Conservation (phyloP, 2,329 filamentous ascomycete species). For the Calonectria multiphialidica region DNA sequence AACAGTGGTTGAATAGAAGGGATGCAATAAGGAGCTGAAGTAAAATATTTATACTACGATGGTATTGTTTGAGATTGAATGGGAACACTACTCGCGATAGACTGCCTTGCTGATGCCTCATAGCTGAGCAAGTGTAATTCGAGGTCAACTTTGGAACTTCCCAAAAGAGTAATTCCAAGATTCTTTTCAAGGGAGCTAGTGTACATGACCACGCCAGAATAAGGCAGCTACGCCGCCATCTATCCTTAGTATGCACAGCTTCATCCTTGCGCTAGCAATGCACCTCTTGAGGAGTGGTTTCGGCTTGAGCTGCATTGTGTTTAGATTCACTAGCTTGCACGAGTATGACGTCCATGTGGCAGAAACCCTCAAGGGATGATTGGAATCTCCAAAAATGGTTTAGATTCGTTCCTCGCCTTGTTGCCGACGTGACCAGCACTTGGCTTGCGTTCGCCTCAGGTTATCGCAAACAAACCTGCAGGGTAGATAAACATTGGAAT, state of each 20-base stretch:
- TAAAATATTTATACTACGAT: background rate
- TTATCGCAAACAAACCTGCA: no score
- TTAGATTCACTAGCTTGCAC: no score
- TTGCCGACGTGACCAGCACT: no score
- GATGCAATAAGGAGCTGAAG: background rate
- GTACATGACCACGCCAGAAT: background rate
- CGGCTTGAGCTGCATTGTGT: background rate
- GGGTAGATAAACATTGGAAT: no score
- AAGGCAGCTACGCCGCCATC: background rate
- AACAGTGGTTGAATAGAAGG: background rate
- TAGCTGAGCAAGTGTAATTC: background rate
- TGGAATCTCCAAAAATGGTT: no score
- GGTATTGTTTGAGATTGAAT: background rate
- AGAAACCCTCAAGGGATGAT: no score
- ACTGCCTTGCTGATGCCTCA: background rate
- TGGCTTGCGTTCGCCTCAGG: no score
- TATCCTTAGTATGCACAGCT: background rate
- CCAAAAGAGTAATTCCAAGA: slow-evolving; percentile 7
- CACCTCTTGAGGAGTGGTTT: background rate
- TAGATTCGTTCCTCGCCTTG: no score
- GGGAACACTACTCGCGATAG: background rate
- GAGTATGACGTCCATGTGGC: no score
- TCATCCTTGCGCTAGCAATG: background rate
- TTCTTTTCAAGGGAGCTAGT: background rate
- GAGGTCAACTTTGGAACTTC: slow-evolving; percentile 2